Evolutionary conservation across 169 alveolate genomes (phyloP).

Genomic region (Cyclospora cayetanensis): DNA sequence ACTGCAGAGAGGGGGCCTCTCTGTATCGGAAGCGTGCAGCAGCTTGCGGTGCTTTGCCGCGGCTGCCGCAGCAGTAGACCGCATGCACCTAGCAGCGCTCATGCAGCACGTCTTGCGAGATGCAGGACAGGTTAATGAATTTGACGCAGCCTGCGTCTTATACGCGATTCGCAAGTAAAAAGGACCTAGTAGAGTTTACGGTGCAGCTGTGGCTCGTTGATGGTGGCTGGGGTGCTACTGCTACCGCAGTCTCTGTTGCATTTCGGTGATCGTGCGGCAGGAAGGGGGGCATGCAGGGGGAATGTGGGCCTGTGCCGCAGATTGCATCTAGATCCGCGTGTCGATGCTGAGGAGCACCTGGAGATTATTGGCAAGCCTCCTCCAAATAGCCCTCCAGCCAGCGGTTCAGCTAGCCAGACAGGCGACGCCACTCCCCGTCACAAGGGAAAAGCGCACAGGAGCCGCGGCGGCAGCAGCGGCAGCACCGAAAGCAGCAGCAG

Average conservation of each 20-base stretch:
- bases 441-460: background rate
- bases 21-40: conserved; percentile 39
- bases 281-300: too few species aligned
- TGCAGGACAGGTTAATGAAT: conserved; percentile 32
- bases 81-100: conserved; percentile 34
- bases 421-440: background rate
- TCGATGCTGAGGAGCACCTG: conserved; percentile 19
- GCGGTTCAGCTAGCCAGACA: background rate
- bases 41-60: conserved; percentile 40
- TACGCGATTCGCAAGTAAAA: conserved; percentile 45
- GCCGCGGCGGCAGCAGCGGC: background rate
- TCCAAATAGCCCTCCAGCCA: background rate
- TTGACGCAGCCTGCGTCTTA: conserved; percentile 25
- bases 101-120: conserved; percentile 54
- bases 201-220: too few species aligned
- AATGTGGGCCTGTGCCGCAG: too few species aligned
- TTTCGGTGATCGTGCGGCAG: too few species aligned
- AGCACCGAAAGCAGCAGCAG: conserved; percentile 23
- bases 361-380: background rate
- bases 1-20: background rate
- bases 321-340: too few species aligned
- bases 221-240: too few species aligned
- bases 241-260: too few species aligned
- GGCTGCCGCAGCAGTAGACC: conserved; percentile 19
- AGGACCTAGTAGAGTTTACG: too few species aligned